phyloP scores from a whole-genome alignment of 225 moss, liverwort and hornwort genomes.

The Polytrichum formosum region DNA sequence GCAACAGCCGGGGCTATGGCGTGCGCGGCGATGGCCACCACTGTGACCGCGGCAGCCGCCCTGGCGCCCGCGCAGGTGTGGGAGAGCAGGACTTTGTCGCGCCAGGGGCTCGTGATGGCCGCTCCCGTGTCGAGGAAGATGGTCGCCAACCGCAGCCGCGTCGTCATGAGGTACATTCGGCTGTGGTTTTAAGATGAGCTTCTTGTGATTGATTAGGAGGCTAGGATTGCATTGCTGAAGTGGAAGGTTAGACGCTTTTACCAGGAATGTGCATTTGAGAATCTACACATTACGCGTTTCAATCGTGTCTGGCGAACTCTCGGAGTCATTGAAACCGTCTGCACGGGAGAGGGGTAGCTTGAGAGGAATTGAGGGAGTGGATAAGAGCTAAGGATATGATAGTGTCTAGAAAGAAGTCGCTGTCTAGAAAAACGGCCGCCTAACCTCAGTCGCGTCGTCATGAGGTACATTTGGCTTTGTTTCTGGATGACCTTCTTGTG shows the following conservation, averaged over 20 bases:
- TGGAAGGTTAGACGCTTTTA: background rate
- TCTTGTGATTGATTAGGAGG: background rate
- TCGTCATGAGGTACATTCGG: constrained; percentile 38
- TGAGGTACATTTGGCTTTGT: constrained; percentile 21
- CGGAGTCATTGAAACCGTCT: background rate
- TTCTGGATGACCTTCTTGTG: too few relatives aligned
- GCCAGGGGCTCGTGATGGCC: constrained; percentile 22
- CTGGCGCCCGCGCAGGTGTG: background rate
- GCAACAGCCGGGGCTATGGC: constrained; percentile 23
- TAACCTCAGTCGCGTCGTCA: constrained; percentile 27
- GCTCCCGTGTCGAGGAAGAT: constrained; percentile 13
- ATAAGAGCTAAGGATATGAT: too few relatives aligned
- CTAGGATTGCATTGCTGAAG: background rate
- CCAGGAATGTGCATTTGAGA: too few relatives aligned
- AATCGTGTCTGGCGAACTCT: too few relatives aligned
- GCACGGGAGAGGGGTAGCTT: too few relatives aligned
- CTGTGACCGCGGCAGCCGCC: constrained; percentile 23
- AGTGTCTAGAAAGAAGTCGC: too few relatives aligned
- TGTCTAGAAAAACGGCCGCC: constrained; percentile 10
- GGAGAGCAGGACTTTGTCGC: constrained; percentile 20
- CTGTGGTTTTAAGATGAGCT: background rate
- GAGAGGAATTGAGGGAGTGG: too few relatives aligned
- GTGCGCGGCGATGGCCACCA: constrained; percentile 34
- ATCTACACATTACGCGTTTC: too few relatives aligned
- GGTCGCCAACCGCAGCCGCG: constrained; percentile 28